Evolutionary conservation across 2,329 filamentous ascomycete genomes (phyloP).

Genomic region (Domatiomyces catenatus): DNA sequence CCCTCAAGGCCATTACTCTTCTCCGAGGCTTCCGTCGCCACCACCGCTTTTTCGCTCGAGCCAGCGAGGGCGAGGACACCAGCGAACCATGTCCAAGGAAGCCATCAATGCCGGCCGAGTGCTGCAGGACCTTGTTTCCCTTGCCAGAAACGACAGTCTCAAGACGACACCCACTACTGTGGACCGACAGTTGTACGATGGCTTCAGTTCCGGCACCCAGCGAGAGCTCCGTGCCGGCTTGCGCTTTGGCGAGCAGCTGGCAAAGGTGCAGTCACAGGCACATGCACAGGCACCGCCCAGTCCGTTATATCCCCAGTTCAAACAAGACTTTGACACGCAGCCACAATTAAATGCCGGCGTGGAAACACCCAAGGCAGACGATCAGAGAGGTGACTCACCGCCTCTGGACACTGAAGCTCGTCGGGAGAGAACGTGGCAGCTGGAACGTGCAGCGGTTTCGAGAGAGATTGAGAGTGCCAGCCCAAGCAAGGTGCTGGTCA

Average conservation of each 20-base stretch:
- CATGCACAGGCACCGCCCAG: constrained; percentile 1
- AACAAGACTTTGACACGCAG: neutral
- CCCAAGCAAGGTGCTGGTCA: constrained; percentile 29
- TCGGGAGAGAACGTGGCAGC: constrained; percentile 29
- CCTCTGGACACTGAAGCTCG: constrained; percentile 8
- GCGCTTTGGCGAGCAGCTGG: constrained; percentile 29
- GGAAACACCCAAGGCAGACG: constrained; percentile 4
- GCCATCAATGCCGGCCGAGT: constrained; percentile 10
- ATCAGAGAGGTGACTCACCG: neutral
- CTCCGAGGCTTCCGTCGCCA: constrained; percentile 15
- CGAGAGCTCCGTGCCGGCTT: constrained; percentile 28
- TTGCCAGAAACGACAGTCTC: constrained; percentile 2
- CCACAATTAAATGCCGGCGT: neutral
- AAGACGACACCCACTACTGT: constrained; percentile 2
- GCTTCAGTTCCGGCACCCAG: constrained; percentile 25
- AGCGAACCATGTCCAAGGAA: neutral
- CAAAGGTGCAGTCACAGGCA: constrained; percentile 19
- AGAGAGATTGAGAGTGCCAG: constrained; percentile 29
- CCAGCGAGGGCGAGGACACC: neutral
- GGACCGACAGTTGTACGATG: constrained; percentile 12
- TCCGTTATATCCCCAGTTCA: constrained; percentile 2
- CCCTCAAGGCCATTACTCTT: constrained; percentile 11
- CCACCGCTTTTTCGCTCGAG: constrained; percentile 14
- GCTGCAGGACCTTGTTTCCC: constrained; percentile 11
- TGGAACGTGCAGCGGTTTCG: constrained; percentile 30